A percentile compares a stretch with the other conserved stretches of the same genome.
phyloP scores from a whole-genome alignment of 2,329 filamentous ascomycete species.

The Graphiopsis chlorocephala region DNA sequence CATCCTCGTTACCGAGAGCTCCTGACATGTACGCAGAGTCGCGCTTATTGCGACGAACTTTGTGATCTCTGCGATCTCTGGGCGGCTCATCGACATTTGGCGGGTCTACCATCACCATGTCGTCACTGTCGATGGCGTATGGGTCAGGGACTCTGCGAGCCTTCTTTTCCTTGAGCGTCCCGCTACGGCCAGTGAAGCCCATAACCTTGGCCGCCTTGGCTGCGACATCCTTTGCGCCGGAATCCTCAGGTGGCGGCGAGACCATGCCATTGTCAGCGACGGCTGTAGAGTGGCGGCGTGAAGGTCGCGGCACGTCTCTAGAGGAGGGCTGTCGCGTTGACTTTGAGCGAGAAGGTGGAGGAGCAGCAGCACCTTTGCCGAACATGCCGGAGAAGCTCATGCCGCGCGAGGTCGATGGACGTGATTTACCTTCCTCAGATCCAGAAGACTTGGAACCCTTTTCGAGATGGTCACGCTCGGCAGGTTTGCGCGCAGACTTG shows the following conservation, averaged over 20 bases:
- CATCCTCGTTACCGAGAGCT: constrained; percentile 41
- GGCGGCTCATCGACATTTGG: constrained; percentile 31
- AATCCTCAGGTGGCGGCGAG: constrained; percentile 70
- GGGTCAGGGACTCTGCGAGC: constrained; percentile 55
- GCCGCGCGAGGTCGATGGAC: constrained; percentile 56
- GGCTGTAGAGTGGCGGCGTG: constrained; percentile 56
- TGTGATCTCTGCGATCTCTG: constrained; percentile 31
- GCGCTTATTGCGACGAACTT: constrained; percentile 42
- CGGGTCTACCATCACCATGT: constrained; percentile 54
- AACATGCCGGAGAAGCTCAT: constrained; percentile 63
- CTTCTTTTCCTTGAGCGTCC: constrained; percentile 49
- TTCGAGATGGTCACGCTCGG: constrained; percentile 54
- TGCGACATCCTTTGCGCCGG: constrained; percentile 46
- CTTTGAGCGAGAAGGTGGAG: constrained; percentile 60
- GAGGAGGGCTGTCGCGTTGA: constrained; percentile 60
- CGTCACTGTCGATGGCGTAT: constrained; percentile 60
- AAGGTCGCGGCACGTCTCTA: constrained; percentile 46
- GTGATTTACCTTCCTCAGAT: constrained; percentile 64
- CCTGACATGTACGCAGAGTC: constrained; percentile 39
- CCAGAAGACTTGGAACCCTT: constrained; percentile 66
- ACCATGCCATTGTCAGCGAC: constrained; percentile 65
- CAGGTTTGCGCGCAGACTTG: constrained; percentile 55
- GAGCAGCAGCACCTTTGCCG: constrained; percentile 40
- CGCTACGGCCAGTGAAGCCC: constrained; percentile 49
- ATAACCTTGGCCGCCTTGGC: constrained; percentile 78